Base-by-base conservation (phyloP, 2,329 filamentous ascomycete genomes). In the Aureobasidium uvarum region DNA sequence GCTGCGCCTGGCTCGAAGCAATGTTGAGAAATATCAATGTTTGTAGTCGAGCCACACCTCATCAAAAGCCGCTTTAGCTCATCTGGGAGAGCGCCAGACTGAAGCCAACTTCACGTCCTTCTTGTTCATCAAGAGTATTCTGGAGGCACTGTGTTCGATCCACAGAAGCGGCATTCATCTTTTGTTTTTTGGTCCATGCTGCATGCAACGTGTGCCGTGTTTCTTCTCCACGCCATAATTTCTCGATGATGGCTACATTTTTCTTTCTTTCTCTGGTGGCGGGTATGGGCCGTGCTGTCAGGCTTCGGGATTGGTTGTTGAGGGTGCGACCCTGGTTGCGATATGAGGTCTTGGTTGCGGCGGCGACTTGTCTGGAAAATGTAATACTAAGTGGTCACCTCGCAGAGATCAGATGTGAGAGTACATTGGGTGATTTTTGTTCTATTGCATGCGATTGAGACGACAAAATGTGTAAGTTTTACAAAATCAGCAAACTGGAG, bases 141-240 rank as follows among this genome's bases (percentile, higher is more conserved):
- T 74, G 72, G 72, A 74, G 72, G 73, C 74, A 74, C 72, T 73
- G 72, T 74, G 73, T 74, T 74, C 73, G 73, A 74, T 74, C 73
- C 73, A 74, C 72, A 74, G 72, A 74, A 71, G 72, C 71, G 66
- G 68, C 72, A 74, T 63, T 65, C 58, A 67, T 69, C 31, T 10
- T 62, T 25, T 62, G n/a, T 23, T 50, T 28, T 50, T 62, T 25
- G 25, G 33, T 0, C 0, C 18, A 8, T 33, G 1, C n/a, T 25
- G 52, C 11, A 3, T 31, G n/a, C n/a, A 14, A 7, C 11, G 16
- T 41, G 1, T 6, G 23, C 11, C 3, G 33, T 36, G 13, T 36
- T 3, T 13, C 10, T 36, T 36, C 3, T 28, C 5, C 6, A 14
- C 13, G 6, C 16, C 16, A 33, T 1, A 51, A 2, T 10, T n/a